Base-by-base conservation (phyloP, 2,329 filamentous ascomycete species). In the Sordariomycetes sp. region DNA sequence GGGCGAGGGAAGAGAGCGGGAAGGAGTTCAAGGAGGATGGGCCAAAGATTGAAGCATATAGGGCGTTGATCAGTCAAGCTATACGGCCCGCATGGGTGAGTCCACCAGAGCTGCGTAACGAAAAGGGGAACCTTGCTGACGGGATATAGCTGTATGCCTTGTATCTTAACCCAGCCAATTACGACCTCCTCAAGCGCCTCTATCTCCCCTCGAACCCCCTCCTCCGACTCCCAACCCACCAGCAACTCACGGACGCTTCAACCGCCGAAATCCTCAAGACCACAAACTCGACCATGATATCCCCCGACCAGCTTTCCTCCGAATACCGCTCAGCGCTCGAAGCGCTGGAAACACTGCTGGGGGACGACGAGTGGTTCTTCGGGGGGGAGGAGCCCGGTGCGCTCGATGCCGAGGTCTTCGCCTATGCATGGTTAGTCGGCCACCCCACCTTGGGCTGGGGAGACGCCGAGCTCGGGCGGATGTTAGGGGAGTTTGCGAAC, bases 331-430 rank as follows among this genome's bases (percentile, higher is more conserved):
- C 56, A 9, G 72, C 71, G 4, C 54, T 75, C 15, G 52, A 42
- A 8, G 64, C 70, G 8, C 55, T 77, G 5, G 61, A 61, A 3
- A 45, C 54, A 3, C 37, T 70, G 6, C 49, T 75, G 6, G 54
- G 47, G 6, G 46, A 54, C 9, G 46, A 51, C 2, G 45, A 46
- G 3, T 75, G 68, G 66, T 75, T 75, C 51, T 72, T 72, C 37
- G 63, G 51, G 17, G 47, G 40, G 51, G 54, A 37, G 33, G 55
- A 20, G 52, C 86, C 90, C 0, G 76, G 79, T 0, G 51, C 90
- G 17, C 90, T 96, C 46, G 92, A 98, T 58, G 88, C 90, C 6
- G 78, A 76, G 35, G 75, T 96, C 3, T 96, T 95, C 59, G 79
- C 86, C 4, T 98, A 95, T 57, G 88, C 85, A 1, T 77, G 93